Evolutionary conservation across 352 stramenopile species (phyloP), one percentile per base, ranked within the genome.

Genomic region (Pythium dissotocum): DNA sequence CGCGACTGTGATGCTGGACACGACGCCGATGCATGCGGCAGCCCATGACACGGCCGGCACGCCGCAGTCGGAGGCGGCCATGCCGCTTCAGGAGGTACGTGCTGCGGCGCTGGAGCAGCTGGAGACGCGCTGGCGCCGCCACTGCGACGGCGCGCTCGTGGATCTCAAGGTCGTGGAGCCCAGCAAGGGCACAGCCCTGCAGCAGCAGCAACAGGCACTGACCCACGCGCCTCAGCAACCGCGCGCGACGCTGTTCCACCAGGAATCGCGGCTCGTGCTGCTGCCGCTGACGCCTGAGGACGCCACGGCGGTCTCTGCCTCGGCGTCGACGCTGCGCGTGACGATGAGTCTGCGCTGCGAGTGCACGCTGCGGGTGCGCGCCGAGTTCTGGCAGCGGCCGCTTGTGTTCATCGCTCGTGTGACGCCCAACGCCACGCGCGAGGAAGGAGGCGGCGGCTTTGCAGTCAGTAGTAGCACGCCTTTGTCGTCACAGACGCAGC

Each of bases 301-400:
- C 42, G 49, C 33, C 14, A 30, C 28, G 28, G 40, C 58, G 2
- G n/a, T 14, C 6, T 49, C 51, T 32, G 13, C 42, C 46, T 18
- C 24, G 13, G 13, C 63, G 26, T 14, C 24, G 16, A 14, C 63
- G 30, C 33, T 65, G 24, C 60, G 44, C 28, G 49, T 67, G 44
- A 66, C 63, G n/a, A 33, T 82, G n/a, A 67, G 77, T 51, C 64
- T 79, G 52, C 68, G 85, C 1, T 75, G 73, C 24, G 64, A 88
- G 46, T 82, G 87, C 46, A 82, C 83, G 44, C 57, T 91, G n/a
- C 82, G 77, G 42, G 72, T 90, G 57, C 80, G 76, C 52, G 82
- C 77, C 42, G 80, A 91, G 71, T 83, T 80, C 72, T 90, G 77
- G 84, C 61, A 75, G 33, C 81, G 77, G 21, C 60, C 80, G 12